Conservation (phyloP, 108 stramenopile species). For the Aureococcus anophagefferens region DNA sequence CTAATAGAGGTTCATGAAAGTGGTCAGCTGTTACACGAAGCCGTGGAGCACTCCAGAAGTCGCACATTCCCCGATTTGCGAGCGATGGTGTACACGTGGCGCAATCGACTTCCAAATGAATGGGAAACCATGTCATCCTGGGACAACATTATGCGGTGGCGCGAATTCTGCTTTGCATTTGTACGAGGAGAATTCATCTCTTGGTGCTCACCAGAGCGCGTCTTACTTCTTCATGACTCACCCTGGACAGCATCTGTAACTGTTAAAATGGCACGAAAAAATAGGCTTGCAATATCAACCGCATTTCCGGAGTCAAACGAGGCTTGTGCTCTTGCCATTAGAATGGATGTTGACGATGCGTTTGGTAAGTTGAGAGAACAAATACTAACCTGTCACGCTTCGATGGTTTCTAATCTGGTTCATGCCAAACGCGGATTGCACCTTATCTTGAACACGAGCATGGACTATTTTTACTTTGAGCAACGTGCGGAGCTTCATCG, state of each 20-base stretch:
- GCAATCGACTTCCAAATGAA: slow-evolving; percentile 76
- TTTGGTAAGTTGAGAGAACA: slow-evolving; percentile 85
- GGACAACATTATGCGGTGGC: slow-evolving; percentile 82
- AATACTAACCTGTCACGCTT: slow-evolving; percentile 34
- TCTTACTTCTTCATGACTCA: slow-evolving; percentile 82
- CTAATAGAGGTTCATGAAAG: slow-evolving; percentile 85
- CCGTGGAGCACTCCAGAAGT: slow-evolving; percentile 49
- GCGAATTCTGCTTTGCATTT: slow-evolving; percentile 69
- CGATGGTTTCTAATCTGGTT: background rate
- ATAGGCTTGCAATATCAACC: slow-evolving; percentile 65
- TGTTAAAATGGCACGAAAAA: slow-evolving; percentile 74
- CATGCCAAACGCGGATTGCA: background rate
- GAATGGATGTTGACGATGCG: slow-evolving; percentile 78
- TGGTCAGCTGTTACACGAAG: slow-evolving; percentile 83
- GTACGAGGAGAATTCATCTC: slow-evolving; percentile 55
- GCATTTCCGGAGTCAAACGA: too few species aligned
- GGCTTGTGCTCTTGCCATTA: too few species aligned
- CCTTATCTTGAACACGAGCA: background rate
- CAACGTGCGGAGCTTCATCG: background rate
- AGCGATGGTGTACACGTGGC: slow-evolving; percentile 74
- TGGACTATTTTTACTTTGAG: background rate
- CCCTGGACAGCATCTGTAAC: slow-evolving; percentile 77
- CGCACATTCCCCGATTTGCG: slow-evolving; percentile 76
- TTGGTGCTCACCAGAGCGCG: slow-evolving; percentile 63
- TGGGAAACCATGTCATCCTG: slow-evolving; percentile 71